Percentiles rank a stretch among this genome's conserved stretches.
Conservation (phyloP, 495 filamentous ascomycete species). For the Trichoderma virens region DNA sequence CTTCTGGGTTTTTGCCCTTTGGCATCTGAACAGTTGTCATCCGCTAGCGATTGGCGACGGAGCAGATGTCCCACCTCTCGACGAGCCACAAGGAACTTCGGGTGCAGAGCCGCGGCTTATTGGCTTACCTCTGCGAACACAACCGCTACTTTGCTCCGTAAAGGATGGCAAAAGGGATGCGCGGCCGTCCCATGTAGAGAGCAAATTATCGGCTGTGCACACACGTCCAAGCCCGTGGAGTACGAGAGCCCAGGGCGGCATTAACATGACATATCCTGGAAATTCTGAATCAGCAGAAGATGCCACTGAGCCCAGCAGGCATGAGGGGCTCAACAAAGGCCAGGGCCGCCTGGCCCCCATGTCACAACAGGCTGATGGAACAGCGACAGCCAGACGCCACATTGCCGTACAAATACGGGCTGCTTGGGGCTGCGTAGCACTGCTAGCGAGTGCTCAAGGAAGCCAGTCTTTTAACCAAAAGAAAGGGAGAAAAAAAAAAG, state of each 20-base stretch:
- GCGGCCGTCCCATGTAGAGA: neutral
- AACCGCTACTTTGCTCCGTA: neutral
- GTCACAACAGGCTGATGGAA: neutral
- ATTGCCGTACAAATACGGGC: neutral
- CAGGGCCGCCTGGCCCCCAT: neutral
- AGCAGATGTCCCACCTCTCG: neutral
- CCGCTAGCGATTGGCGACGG: neutral
- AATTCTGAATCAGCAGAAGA: neutral
- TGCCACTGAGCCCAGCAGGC: neutral
- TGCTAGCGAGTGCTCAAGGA: neutral
- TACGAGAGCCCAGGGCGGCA: neutral
- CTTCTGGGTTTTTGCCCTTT: neutral
- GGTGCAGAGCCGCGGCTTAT: neutral
- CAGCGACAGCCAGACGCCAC: neutral
- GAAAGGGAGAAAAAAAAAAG: neutral
- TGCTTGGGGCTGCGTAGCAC: neutral
- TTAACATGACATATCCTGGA: neutral
- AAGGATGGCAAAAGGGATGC: neutral
- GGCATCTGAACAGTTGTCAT: neutral
- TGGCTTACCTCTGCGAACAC: neutral
- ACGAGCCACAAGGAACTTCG: neutral
- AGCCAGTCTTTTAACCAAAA: neutral
- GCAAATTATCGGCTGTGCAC: neutral
- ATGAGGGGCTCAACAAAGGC: conserved; percentile 3
- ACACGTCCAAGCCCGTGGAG: neutral